Base-by-base conservation (phyloP, 345 rosid genomes). In the Bretschneidera sinensis region DNA sequence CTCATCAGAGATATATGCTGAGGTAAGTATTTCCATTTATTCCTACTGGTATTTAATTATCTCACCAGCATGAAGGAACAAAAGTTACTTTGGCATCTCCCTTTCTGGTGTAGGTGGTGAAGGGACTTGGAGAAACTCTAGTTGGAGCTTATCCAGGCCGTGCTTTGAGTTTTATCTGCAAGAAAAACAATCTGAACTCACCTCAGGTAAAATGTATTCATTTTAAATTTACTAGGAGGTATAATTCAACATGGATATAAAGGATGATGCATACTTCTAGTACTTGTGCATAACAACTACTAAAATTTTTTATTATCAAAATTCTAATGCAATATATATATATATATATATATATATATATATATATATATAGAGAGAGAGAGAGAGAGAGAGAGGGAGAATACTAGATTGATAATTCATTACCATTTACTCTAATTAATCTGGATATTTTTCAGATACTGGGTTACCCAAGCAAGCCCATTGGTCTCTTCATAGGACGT, bases 101-200 rank as follows among this genome's bases (percentile, higher is more conserved):
- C 51, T 74, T 55, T 60, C 20, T 65, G 45, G 43, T 59, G n/a
- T 60, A 94, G 99, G 91, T 90, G 57, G 99, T 94, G 60, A 82
- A 80, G 72, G 99, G 99, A 45, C 99, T 94, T 17, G 99, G 99
- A 71, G 97, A 94, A 74, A 94, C 97, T 63, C 79, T 94, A 13
- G 99, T 94, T 43, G 99, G 99, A 79, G 99, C 99, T 55, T 94
- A 94, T 74, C 99, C 99, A 1, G 99, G 99, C 19, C 97, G 99
- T 14, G 92, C 99, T 59, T 71, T 94, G 78, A 90, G 96, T 76
- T 94, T 94, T 80, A 52, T 90, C 73, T 74, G 81, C 91, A 84
- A 85, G 86, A 94, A 94, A 74, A 74, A 57, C 45, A 68, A 85
- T 67, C 74, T 94, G 62, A 68, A 78, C 62, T 74, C 85, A 48